Conservation (phyloP, 805 yeast genomes). For the Yamadazyma akitaensis region DNA sequence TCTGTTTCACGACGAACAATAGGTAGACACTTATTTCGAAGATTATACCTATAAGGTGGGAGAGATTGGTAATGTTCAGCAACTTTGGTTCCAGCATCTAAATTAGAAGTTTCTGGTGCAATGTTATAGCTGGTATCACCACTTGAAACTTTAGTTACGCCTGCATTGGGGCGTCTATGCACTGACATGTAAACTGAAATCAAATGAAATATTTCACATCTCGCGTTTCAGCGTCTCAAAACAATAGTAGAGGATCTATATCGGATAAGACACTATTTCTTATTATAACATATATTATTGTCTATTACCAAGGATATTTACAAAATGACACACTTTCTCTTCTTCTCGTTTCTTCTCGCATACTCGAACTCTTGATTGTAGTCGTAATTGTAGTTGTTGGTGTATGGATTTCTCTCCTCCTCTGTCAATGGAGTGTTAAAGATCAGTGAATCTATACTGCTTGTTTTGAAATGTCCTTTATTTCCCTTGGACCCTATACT, state of each 20-base stretch:
- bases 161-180: neutral
- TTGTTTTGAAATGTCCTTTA: conserved; percentile 36
- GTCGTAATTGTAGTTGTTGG: conserved; percentile 15
- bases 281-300: neutral
- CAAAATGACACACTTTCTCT: conserved; percentile 33
- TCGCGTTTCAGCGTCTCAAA: neutral
- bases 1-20: conserved; percentile 63
- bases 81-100: conserved; percentile 38
- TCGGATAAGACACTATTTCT: neutral
- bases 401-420: conserved; percentile 38
- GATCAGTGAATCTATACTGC: conserved; percentile 34
- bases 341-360: conserved; percentile 30
- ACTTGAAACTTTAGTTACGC: neutral
- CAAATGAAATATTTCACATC: neutral
- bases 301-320: conserved; percentile 9
- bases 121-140: neutral
- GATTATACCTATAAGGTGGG: conserved; percentile 48
- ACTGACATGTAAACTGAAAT: neutral
- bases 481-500: conserved; percentile 20
- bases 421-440: conserved; percentile 41
- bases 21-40: conserved; percentile 55
- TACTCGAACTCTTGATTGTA: conserved; percentile 43
- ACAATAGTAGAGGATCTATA: neutral
- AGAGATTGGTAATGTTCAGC: conserved; percentile 59
- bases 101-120: neutral